Evolutionary conservation across 345 rosid species (phyloP), one percentile per base, ranked within the genome.

Genomic region (Turritis glabra): DNA sequence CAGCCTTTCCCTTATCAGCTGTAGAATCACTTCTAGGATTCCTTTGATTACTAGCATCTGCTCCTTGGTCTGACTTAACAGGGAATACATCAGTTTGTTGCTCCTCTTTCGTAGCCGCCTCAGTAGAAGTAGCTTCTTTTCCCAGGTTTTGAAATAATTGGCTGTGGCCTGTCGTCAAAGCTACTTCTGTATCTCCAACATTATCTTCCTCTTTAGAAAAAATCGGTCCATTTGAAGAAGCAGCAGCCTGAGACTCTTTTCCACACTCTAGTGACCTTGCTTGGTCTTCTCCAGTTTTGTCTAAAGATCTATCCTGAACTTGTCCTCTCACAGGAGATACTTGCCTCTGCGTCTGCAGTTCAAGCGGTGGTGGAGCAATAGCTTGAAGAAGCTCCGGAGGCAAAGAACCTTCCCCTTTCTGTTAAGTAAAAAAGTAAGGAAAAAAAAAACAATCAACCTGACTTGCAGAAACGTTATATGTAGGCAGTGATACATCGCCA

Each of bases 351-450:
- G 56, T 81, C 84, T 84, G 97, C 80, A 79, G 46, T 72, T 92
- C 98, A 80, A 96, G 90, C 56, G 90, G 89, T 22, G 97, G 99
- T 27, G 99, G 96, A 71, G 82, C 81, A 77, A 96, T 96, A 79
- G 96, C 89, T 80, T 71, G 88, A 74, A 90, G 94, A 83, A 96
- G 98, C 86, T 96, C 95, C 30, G 82, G 99, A 5, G 98, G 99
- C 61, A 92, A 92, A 57, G 87, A 82, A 68, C 89, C 87, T 83
- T 96, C 98, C 76, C 98, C 97, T 90, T 96, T 92, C 97, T 90
- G 84, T 59, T 71, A 82, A 80, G 70, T 52, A 80, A 78, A 57
- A 40, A 65, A 44, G 73, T 73, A 67, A 33, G n/a, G 71, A 9
- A n/a, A 23, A 33, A 54, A 63, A 40, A 19, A 35, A 19, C 54